Base-by-base conservation (phyloP, 1,284 basidiomycete genomes). In the Fomitopsis pinicola region DNA sequence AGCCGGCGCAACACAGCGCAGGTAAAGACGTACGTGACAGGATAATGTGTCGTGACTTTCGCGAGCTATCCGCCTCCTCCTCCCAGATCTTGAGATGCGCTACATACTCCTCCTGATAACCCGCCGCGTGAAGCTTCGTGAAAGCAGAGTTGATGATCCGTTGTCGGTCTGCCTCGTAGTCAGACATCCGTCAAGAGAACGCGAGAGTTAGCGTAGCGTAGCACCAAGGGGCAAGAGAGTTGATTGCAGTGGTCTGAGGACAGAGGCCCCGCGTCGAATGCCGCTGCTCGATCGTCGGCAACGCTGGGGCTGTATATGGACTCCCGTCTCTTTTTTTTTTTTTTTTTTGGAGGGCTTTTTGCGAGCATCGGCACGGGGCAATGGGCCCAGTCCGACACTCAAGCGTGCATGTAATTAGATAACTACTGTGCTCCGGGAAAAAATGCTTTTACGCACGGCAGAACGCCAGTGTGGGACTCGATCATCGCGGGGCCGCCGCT, bases 11-110 rank as follows among this genome's bases (percentile, higher is more conserved):
- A 53, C 59, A 56, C 38, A 63, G 33, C 58, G 45, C 35, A 57
- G 62, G 15, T 30, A 42, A 55, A 45, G 56, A 88, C 92, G 76
- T 79, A 95, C 94, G 84, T 64, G 94, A 91, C 28, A 97, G 76
- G 64, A 97, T 81, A 63, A 97, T 89, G 73, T 92, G 97, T 67
- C 94, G 82, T 50, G 91, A 88, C 75, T 97, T 97, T 70, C 77
- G 79, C 15, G 82, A 85, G 14, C 84, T 86, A 14, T 82, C 83
- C 59, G 90, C 90, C 35, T 77, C 81, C 64, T 91, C 87, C 76
- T 98, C 95, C 85, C 89, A 94, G 42, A 97, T 92, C 80, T 95
- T 95, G 72, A 96, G 71, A 76, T 95, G 94, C 48, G 87, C 82
- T 61, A 95, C 85, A 72, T 96, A 93, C 22, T 80, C 82, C 74